Evolutionary conservation across 2,329 filamentous ascomycete genomes (phyloP), one percentile per base, ranked within the genome.

Genomic region (Emericellopsis cladophorae): DNA sequence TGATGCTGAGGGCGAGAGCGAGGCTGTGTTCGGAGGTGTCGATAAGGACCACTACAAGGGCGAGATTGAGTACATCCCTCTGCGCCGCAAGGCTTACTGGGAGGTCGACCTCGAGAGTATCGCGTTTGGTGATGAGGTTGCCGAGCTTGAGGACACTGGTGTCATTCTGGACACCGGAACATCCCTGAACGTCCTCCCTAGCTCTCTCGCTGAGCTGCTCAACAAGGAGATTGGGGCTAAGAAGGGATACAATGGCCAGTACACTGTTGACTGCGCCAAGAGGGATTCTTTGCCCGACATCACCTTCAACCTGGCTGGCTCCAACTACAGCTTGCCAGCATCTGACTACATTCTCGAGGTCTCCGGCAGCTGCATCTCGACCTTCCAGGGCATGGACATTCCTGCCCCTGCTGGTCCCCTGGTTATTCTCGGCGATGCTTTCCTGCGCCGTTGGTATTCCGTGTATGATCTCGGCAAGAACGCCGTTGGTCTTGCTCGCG

Each of bases 11-110:
- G 78, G 79, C 39, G 76, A 84, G 60, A 95, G 89, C 34, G 89
- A 89, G 67, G 89, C 81, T 45, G 79, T 81, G 50, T 98, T 98
- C 51, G 90, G 90, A 62, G 90, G 90, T 50, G 66, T 95, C 46
- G 81, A 96, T 64, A 69, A 87, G 67, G 68, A 71, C 58, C 87
- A 92, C 72, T 79, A 73, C 62, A 80, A 74, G 32, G 92, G 92
- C 56, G 81, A 96, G 64, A 76, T 98, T 55, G 85, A 81, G 60
- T 93, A 88, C 64, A 87, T 98, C 51, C 92, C 92, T 42, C 78
- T 98, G 52, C 86, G 92, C 64, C 86, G 92, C 61, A 96, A 96
- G 82, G 92, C 92, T 39, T 98, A 98, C 77, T 98, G 92, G 92
- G 92, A 98, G 75, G 90, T 98, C 42, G 89, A 96, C 56, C 80